Evolutionary conservation across 768 basidiomycete species (phyloP), one percentile per base, ranked within the genome.

Genomic region (Serendipita sp.): DNA sequence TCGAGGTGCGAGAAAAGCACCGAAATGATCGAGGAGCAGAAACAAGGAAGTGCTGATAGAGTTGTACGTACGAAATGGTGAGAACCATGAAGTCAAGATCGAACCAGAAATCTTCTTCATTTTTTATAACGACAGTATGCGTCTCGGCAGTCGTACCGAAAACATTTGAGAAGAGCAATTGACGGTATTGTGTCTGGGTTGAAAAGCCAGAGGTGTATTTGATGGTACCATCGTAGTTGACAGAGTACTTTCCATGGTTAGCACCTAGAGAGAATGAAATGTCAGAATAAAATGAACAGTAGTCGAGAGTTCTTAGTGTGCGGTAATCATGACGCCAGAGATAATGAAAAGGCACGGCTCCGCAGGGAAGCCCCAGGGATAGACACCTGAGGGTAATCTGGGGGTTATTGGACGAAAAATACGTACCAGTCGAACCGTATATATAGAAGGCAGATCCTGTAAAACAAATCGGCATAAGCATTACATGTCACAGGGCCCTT

Each of bases 81-180:
- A 60, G 36, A 37, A 60, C 55, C 29, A 37, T 37, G 31, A 60
- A 60, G 36, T 60, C 55, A 10, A 60, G 34, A 33, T 60, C 55
- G 10, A 60, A 36, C 55, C 55, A 60, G 55, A 33, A 60, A 36
- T 60, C 55, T 60, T 60, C 55, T 60, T 60, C 55, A 37, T 60
- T 60, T 37, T 60, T 3, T 60, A 60, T 29, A 36, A 60, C 36
- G 3, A 60, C 55, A 27, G 55, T 60, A 18, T 60, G 55, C 18
- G 27, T 27, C 29, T 60, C 55, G 29, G 55, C 27, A 27, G 23
- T 36, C 27, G 55, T 60, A 10, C 55, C 55, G 34, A 60, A 60
- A 23, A 37, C 34, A 10, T 37, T 31, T 1, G 55, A 60, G 55
- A 60, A 60, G 29, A 60, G 36, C 10, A 60, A 29, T 36, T 60